These are phyloP conservation scores for Lenzites betulinus DNA, from an alignment of 768 basidiomycete species.

Conservation along the genomic window DNA sequence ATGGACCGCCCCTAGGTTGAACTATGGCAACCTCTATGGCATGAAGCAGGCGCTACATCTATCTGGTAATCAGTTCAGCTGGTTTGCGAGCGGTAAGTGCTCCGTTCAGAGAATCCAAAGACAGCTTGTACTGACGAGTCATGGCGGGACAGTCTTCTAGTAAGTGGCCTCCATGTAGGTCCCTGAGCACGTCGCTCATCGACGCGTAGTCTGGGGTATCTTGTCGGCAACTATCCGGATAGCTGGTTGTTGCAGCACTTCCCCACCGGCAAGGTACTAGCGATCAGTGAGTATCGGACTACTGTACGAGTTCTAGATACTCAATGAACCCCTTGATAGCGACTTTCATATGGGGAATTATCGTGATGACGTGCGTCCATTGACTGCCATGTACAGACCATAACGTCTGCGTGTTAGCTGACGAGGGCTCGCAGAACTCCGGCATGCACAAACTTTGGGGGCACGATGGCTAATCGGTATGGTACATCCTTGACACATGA, in stretches of 20 bases:
- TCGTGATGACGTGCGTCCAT: conserved; percentile 28
- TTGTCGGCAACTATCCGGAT: conserved; percentile 32
- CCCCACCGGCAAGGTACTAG: conserved; percentile 23
- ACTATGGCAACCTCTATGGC: conserved; percentile 35
- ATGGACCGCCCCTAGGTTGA: conserved; percentile 18
- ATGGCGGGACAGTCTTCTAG: conserved; percentile 19
- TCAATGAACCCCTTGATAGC: conserved; percentile 20
- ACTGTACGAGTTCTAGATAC: background rate
- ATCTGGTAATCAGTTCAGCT: conserved; percentile 19
- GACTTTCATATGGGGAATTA: conserved; percentile 37
- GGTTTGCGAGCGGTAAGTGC: conserved; percentile 22
- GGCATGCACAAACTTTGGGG: conserved; percentile 17
- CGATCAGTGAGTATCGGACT: conserved; percentile 16
- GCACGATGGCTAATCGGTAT: conserved; percentile 18
- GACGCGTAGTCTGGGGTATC: conserved; percentile 30
- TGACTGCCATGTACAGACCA: background rate
- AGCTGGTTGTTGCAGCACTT: conserved; percentile 34
- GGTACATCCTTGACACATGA: background rate
- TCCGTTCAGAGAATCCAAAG: background rate
- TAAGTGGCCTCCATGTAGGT: background rate
- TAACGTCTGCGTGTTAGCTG: background rate
- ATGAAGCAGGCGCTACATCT: conserved; percentile 25
- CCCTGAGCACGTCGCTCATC: background rate
- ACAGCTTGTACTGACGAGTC: conserved; percentile 7
- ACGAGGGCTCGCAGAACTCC: conserved; percentile 7